Percentiles rank a stretch among this genome's conserved stretches.
These are phyloP conservation scores for Gentiana macrophylla DNA, from an alignment of 257 asterid genomes.

Conservation along the genomic window DNA sequence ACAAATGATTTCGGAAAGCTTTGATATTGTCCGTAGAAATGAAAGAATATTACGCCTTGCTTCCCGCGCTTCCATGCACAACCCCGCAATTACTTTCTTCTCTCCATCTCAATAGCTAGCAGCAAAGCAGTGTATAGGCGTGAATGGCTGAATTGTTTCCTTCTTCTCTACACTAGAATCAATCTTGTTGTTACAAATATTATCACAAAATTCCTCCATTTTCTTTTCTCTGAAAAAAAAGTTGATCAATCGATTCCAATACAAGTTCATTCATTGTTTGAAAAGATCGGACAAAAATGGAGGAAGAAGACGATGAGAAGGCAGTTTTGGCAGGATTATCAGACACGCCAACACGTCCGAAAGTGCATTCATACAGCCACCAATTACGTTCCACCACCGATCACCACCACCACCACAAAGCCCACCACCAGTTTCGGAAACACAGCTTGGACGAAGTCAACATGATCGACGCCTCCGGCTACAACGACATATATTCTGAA, in stretches of 20 bases:
- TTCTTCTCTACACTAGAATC: not conserved
- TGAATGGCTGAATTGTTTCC: not conserved
- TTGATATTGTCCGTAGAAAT: too few species aligned
- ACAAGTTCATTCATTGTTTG: not conserved
- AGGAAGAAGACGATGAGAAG: slow-evolving; percentile 26
- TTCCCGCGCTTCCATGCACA: slow-evolving; percentile 15
- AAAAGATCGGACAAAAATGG: slow-evolving; percentile 5
- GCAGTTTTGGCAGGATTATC: slow-evolving; percentile 21
- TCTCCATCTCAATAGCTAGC: not conserved
- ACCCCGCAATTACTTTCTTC: not conserved
- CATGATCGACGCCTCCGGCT: slow-evolving; percentile 5
- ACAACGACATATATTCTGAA: slow-evolving; percentile 5
- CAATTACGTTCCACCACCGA: slow-evolving; percentile 35
- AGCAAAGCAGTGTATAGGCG: not conserved
- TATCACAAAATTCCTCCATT: not conserved
- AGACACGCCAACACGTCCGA: slow-evolving; percentile 15
- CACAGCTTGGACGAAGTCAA: slow-evolving; percentile 33
- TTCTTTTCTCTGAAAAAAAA: not conserved
- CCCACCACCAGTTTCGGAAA: slow-evolving; percentile 20
- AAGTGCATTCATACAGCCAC: slow-evolving; percentile 36
- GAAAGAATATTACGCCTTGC: slow-evolving; percentile 4
- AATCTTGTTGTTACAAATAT: not conserved
- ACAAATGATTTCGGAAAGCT: too few species aligned
- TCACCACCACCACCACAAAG: slow-evolving; percentile 23
- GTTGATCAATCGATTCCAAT: too few species aligned